These are phyloP conservation scores for Colletotrichum lupini DNA, from an alignment of 2,329 filamentous ascomycete genomes.

Conservation along the genomic window DNA sequence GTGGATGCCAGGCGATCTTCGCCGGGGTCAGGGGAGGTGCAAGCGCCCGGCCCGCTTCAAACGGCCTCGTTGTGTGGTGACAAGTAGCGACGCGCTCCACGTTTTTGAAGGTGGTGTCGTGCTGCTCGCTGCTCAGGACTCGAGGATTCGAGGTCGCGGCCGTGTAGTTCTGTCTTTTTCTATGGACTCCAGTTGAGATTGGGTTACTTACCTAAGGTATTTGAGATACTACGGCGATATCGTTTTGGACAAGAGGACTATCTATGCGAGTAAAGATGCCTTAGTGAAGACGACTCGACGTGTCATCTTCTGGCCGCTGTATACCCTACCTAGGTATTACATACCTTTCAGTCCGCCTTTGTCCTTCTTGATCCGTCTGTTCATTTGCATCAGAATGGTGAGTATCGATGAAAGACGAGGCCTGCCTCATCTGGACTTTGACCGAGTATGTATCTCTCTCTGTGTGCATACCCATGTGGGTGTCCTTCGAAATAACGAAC, in stretches of 20 bases:
- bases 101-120: not conserved
- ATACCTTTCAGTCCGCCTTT: not conserved
- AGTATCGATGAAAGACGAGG: not conserved
- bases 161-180: not conserved
- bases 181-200: not conserved
- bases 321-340: not conserved
- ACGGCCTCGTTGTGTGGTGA: conserved; percentile 1
- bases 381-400: not conserved
- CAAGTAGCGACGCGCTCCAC: not conserved
- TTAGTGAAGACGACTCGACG: not conserved
- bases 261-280: too few species aligned
- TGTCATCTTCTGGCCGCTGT: not conserved
- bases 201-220: too few species aligned
- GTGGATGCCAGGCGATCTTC: conserved; percentile 27
- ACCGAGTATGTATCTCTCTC: not conserved
- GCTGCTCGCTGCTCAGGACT: not conserved
- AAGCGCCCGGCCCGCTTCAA: conserved; percentile 34
- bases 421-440: not conserved
- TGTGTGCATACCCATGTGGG: not conserved
- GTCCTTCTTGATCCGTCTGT: not conserved
- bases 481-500: not conserved
- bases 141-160: not conserved
- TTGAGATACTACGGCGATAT: not conserved
- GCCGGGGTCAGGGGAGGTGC: conserved; percentile 27
- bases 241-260: not conserved